These are phyloP conservation scores for Herpetomonas muscarum DNA, from an alignment of 208 protist species.

Conservation along the genomic window DNA sequence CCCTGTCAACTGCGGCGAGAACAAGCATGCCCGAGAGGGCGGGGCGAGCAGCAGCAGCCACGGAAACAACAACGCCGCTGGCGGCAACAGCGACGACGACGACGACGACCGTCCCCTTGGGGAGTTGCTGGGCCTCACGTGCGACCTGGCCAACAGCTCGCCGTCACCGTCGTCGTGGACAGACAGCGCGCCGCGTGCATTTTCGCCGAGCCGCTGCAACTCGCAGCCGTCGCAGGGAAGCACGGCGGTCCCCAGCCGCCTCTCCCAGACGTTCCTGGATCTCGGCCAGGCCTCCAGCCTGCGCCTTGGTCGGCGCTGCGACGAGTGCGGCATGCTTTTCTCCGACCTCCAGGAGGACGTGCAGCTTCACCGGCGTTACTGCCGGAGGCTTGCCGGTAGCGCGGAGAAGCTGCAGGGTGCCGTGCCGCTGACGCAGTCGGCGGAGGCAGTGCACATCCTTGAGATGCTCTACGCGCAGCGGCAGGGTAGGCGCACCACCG, in stretches of 20 bases:
- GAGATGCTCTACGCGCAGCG: background rate
- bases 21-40: too few relatives aligned
- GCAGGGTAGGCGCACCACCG: background rate
- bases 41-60: too few relatives aligned
- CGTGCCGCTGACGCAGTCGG: background rate
- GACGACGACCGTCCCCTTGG: slow-evolving; percentile 1
- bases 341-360: slow-evolving; percentile 38
- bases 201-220: too few relatives aligned
- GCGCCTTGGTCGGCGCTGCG: slow-evolving; percentile 25
- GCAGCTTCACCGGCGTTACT: slow-evolving; percentile 43
- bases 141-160: background rate
- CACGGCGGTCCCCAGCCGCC: background rate
- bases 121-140: background rate
- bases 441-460: background rate
- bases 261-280: slow-evolving; percentile 67
- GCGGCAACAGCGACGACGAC: background rate
- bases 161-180: background rate
- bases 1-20: too few relatives aligned
- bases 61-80: background rate
- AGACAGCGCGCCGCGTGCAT: background rate
- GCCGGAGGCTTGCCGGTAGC: slow-evolving; percentile 5
- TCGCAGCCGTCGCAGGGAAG: too few relatives aligned
- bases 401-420: background rate
- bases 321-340: slow-evolving; percentile 64
- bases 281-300: slow-evolving; percentile 48